phyloP scores from a whole-genome alignment of 179 eudicot genomes.

The Spinacia oleracea region DNA sequence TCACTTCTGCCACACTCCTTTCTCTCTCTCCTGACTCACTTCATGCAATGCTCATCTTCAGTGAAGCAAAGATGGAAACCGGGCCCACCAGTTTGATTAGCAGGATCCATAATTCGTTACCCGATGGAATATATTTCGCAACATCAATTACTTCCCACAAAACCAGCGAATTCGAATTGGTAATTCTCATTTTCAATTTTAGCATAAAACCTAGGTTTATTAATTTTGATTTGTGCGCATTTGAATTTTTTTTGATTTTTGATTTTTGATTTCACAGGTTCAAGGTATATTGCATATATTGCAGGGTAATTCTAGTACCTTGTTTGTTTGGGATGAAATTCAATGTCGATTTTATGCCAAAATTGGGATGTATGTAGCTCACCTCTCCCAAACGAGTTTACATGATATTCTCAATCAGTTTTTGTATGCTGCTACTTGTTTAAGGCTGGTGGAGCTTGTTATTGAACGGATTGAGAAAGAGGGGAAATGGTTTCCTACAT shows the following conservation, averaged over 20 bases:
- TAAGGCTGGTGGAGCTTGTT: constrained; percentile 55
- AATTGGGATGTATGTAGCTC: constrained; percentile 61
- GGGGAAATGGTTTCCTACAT: constrained; percentile 53
- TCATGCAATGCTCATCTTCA: not conserved
- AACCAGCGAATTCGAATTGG: constrained; percentile 71
- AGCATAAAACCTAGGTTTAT: not conserved
- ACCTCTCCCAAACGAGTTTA: constrained; percentile 69
- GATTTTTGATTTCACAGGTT: constrained; percentile 44
- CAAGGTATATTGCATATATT: constrained; percentile 72
- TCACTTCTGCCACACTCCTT: no score
- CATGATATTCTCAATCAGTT: constrained; percentile 67
- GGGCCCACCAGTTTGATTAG: constrained; percentile 51
- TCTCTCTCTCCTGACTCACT: no score
- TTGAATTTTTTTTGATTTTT: not conserved
- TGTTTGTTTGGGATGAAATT: constrained; percentile 64
- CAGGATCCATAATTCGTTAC: constrained; percentile 44
- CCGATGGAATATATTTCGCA: constrained; percentile 53
- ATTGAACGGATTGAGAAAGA: constrained; percentile 46
- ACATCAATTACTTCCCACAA: constrained; percentile 51
- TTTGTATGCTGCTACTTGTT: constrained; percentile 73
- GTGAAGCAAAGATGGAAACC: constrained; percentile 43
- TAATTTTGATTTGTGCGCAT: not conserved
- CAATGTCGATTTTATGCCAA: constrained; percentile 47
- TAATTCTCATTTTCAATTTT: constrained; percentile 25
- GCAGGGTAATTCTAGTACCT: constrained; percentile 74